phyloP scores from a whole-genome alignment of 2,329 filamentous ascomycete genomes.

The Elsinoe perseae region DNA sequence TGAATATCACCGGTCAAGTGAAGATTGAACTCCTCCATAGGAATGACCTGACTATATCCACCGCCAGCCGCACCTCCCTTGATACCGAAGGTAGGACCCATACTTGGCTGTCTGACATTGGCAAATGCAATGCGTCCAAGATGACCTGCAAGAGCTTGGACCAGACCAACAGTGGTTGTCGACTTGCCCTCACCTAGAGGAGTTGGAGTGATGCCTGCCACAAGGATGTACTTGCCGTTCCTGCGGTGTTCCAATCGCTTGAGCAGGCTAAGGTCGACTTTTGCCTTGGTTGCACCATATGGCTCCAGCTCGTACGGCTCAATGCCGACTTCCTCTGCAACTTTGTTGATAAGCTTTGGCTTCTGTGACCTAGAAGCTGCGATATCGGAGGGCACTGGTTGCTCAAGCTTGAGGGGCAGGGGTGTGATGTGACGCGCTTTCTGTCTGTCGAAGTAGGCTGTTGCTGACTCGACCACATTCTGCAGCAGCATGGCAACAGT shows the following conservation, averaged over 20 bases:
- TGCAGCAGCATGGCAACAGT: constrained; percentile 96
- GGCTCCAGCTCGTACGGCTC: constrained; percentile 83
- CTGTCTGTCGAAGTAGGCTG: constrained; percentile 71
- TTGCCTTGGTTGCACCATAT: constrained; percentile 92
- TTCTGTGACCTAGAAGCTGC: constrained; percentile 80
- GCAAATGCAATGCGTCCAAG: constrained; percentile 83
- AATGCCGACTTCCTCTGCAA: constrained; percentile 84
- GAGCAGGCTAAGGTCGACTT: constrained; percentile 76
- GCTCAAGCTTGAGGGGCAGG: constrained; percentile 69
- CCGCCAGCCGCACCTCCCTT: constrained; percentile 96
- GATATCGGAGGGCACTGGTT: constrained; percentile 91
- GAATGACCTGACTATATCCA: constrained; percentile 97
- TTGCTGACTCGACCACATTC: constrained; percentile 85
- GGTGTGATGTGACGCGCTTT: constrained; percentile 72
- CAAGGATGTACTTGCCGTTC: constrained; percentile 84
- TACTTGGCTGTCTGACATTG: constrained; percentile 93
- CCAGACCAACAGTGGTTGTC: constrained; percentile 91
- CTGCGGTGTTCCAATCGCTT: constrained; percentile 78
- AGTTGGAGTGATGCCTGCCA: constrained; percentile 93
- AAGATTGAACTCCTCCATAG: constrained; percentile 99
- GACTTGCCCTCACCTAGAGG: constrained; percentile 97
- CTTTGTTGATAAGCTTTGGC: constrained; percentile 80
- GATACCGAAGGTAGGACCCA: constrained; percentile 97
- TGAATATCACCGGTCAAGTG: constrained; percentile 97
- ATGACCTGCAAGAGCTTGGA: constrained; percentile 85